phyloP scores from a whole-genome alignment of 139 green algal species.

The Nannochloris sp. region DNA sequence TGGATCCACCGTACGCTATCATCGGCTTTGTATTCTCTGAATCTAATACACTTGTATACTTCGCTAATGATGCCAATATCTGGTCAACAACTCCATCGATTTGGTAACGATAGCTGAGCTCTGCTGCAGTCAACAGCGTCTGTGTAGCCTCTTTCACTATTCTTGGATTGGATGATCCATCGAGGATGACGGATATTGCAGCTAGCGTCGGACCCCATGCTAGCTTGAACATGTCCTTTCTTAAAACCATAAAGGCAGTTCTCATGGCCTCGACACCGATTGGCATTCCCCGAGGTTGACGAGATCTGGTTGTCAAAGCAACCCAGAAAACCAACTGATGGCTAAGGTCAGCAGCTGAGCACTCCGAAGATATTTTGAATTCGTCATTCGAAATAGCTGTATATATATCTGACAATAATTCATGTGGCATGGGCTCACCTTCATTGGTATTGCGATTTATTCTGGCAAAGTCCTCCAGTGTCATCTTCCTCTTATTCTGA shows the following conservation, averaged over 20 bases:
- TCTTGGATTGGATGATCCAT: slow-evolving; percentile 46
- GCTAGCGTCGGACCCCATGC: slow-evolving; percentile 83
- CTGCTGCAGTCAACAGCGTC: slow-evolving; percentile 43
- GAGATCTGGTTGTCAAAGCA: slow-evolving; percentile 33
- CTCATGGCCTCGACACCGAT: not conserved
- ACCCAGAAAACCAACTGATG: slow-evolving; percentile 44
- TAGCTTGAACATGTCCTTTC: slow-evolving; percentile 83
- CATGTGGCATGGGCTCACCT: slow-evolving; percentile 54
- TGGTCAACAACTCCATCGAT: slow-evolving; percentile 62
- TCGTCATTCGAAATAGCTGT: slow-evolving; percentile 56
- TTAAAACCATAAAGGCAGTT: slow-evolving; percentile 21
- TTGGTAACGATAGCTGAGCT: slow-evolving; percentile 40
- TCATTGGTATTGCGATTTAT: slow-evolving; percentile 77
- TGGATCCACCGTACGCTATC: slow-evolving; percentile 59
- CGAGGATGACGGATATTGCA: slow-evolving; percentile 83
- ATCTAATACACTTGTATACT: slow-evolving; percentile 53
- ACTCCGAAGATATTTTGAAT: slow-evolving; percentile 55
- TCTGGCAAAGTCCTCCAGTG: slow-evolving; percentile 64
- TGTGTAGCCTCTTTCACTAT: slow-evolving; percentile 33
- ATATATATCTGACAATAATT: slow-evolving; percentile 51
- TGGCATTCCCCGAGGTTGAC: slow-evolving; percentile 25
- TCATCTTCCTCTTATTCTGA: slow-evolving; percentile 87
- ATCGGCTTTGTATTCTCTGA: slow-evolving; percentile 36
- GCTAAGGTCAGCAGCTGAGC: slow-evolving; percentile 29
- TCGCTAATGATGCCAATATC: slow-evolving; percentile 63